Conservation (phyloP, 139 green algal species). For the Choricystis sp. region DNA sequence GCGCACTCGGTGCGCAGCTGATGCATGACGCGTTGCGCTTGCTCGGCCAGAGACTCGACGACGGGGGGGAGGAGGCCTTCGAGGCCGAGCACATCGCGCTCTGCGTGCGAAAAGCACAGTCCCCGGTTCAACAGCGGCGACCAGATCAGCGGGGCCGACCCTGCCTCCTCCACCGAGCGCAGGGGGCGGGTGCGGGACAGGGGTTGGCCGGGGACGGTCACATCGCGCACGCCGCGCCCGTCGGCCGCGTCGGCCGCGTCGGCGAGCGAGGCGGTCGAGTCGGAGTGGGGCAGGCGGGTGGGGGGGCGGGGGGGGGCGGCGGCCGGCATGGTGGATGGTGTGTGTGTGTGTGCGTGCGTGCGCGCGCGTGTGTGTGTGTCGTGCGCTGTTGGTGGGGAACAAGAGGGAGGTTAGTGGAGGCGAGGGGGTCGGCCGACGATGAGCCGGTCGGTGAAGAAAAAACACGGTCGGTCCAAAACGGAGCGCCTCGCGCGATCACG, state of each 20-base stretch:
- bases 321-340: no score
- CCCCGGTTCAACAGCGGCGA: constrained; percentile 5
- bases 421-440: no score
- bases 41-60: constrained; percentile 20
- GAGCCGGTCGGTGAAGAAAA: no score
- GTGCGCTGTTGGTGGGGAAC: no score
- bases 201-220: background rate
- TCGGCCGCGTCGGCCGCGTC: background rate
- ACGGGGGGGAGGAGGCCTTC: constrained; percentile 24
- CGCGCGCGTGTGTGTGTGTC: no score
- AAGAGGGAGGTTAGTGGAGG: no score
- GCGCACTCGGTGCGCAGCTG: constrained; percentile 10
- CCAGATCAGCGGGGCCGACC: background rate
- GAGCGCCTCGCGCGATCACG: no score
- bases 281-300: background rate
- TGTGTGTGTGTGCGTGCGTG: no score
- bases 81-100: constrained; percentile 8
- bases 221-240: background rate
- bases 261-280: background rate
- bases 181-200: background rate
- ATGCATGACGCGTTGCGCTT: constrained; percentile 19
- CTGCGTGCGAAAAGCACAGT: constrained; percentile 9
- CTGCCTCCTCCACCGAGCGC: no score
- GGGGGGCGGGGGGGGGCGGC: no score
- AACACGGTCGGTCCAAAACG: no score